phyloP scores from a whole-genome alignment of 1,139 yeast genomes.

The Taiozyma onychis region DNA sequence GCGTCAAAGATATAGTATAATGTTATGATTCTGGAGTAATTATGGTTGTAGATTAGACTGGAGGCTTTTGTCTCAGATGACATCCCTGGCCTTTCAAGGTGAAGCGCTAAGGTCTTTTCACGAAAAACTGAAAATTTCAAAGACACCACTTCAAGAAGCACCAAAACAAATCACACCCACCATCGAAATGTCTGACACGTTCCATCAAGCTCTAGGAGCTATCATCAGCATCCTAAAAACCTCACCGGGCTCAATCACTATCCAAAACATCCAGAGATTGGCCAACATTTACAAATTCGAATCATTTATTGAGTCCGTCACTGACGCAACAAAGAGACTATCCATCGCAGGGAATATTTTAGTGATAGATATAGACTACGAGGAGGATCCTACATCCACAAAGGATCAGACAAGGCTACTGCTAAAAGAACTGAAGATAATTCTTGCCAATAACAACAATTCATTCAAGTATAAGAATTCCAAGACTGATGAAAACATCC shows the following conservation, averaged over 20 bases:
- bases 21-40: neutral
- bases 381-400: slow-evolving; percentile 3
- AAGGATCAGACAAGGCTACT: slow-evolving; percentile 14
- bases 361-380: slow-evolving; percentile 22
- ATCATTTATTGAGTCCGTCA: slow-evolving; percentile 18
- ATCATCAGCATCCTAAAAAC: slow-evolving; percentile 17
- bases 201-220: slow-evolving; percentile 14
- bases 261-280: slow-evolving; percentile 22
- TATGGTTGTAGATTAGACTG: too few species aligned
- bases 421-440: slow-evolving; percentile 11
- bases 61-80: too few species aligned
- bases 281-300: slow-evolving; percentile 23
- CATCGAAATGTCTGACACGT: slow-evolving; percentile 15
- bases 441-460: slow-evolving; percentile 22
- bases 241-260: slow-evolving; percentile 17
- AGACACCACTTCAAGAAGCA: neutral
- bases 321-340: slow-evolving; percentile 12
- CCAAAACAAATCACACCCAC: neutral
- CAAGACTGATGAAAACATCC: slow-evolving; percentile 9
- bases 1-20: neutral
- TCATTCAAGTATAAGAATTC: slow-evolving; percentile 13
- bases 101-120: neutral
- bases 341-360: slow-evolving; percentile 25
- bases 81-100: too few species aligned
- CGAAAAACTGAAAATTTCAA: neutral